phyloP scores from a whole-genome alignment of 805 yeast species.

The Metschnikowia chrysomelidarum region DNA sequence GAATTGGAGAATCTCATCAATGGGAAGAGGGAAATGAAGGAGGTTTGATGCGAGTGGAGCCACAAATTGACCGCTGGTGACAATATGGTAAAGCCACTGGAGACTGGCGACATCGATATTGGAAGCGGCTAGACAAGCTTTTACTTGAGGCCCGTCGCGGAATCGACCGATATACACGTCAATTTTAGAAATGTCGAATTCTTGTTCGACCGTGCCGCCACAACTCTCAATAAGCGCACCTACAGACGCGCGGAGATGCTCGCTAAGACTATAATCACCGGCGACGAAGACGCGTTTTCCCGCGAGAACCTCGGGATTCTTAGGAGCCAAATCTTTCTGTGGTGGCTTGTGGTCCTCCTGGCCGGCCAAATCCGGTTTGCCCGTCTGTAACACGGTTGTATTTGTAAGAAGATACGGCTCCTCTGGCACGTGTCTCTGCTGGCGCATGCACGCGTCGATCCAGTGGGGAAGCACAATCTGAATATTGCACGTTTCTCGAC shows the following conservation, averaged over 20 bases:
- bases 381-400: constrained; percentile 21
- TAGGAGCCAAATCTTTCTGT: not conserved
- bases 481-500: constrained; percentile 37
- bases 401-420: constrained; percentile 45
- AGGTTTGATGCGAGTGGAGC: constrained; percentile 53
- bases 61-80: constrained; percentile 53
- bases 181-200: constrained; percentile 18
- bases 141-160: constrained; percentile 56
- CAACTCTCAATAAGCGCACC: constrained; percentile 43
- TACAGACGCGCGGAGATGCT: constrained; percentile 39
- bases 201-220: constrained; percentile 51
- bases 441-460: constrained; percentile 68
- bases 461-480: constrained; percentile 74
- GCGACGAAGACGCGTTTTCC: constrained; percentile 51
- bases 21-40: constrained; percentile 68
- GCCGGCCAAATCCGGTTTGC: constrained; percentile 15
- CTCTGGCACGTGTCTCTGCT: constrained; percentile 51
- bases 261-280: constrained; percentile 54
- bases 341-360: not conserved
- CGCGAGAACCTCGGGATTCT: constrained; percentile 33
- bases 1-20: constrained; percentile 52
- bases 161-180: constrained; percentile 59
- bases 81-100: constrained; percentile 72
- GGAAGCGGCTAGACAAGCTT: constrained; percentile 40
- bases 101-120: constrained; percentile 57